Base-by-base conservation (phyloP, 805 yeast species). In the Lipomyces spencermartinsiae region DNA sequence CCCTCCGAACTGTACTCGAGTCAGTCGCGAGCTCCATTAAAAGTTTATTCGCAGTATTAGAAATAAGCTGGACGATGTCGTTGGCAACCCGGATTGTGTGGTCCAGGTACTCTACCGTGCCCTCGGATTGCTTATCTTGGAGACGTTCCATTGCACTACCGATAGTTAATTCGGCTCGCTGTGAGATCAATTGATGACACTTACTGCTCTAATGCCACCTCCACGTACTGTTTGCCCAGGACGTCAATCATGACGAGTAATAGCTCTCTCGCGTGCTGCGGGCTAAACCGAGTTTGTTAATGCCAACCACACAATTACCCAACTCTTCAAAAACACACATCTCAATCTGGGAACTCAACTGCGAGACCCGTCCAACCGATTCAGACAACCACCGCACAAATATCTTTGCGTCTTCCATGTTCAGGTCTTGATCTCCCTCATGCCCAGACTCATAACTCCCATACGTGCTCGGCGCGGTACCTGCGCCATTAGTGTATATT, bases 311-410 rank as follows among this genome's bases (percentile, higher is more conserved):
- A 29, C 25, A 10, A 43, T 34, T 14, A 6, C 14, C 1, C 12
- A 14, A 22, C 35, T 31, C 51, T 10, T 34, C n/a, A 34, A 12
- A 37, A 29, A 39, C 61, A 12, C 37, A 68, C 71, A 62, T 65
- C 46, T 68, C 71, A 49, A 63, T 65, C 60, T 65, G 62, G 12
- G 71, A 62, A 22, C 71, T 55, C 16, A 68, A 57, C 60, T 68
- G 68, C 34, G 57, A 53, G 22, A 61, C 64, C 29, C 71, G 51
- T n/a, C 16, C 33, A 16, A 65, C 64, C 19, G 71, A 66, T 33
- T 68, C 70, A 5, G 64, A 35, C 7, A 68, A 37, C 67, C 66
- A 68, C 9, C 31, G 31, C 10, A 68, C 67, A 53, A 62, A 62
- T 53, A 22, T 14, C 56, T 46, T 46, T n/a, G 69, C 70, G 29